A percentile compares a stretch with the other conserved stretches of the same genome.
These are phyloP conservation scores for Acmispon strigosus DNA, from an alignment of 306 rosid genomes.

Conservation along the genomic window DNA sequence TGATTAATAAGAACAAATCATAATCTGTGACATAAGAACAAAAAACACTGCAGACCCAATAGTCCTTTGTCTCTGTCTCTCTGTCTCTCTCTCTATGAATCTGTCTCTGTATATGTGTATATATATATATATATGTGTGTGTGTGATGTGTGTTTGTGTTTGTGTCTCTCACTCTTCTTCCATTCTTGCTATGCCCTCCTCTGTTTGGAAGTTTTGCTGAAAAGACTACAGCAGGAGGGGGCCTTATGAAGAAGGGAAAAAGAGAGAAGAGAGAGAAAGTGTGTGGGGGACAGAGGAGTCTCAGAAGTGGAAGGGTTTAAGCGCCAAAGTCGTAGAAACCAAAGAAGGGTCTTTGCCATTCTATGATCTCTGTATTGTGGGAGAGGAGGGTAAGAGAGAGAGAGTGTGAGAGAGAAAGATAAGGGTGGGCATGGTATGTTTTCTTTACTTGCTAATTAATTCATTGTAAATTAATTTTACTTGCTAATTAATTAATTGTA, in stretches of 20 bases:
- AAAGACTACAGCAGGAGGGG: constrained; percentile 43
- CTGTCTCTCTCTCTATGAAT: neutral
- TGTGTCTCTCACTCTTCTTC: neutral
- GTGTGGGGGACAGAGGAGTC: constrained; percentile 16
- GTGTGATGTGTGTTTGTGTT: neutral
- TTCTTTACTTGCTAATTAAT: neutral
- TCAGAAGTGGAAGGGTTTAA: constrained; percentile 16
- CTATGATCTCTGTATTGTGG: neutral
- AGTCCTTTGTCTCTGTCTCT: neutral
- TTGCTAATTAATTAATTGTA: too few species aligned
- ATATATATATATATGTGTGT: neutral
- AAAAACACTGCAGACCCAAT: constrained; percentile 16
- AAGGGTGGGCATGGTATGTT: neutral
- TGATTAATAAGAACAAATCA: constrained; percentile 11
- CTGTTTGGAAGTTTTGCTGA: constrained; percentile 32
- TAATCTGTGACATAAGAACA: constrained; percentile 27
- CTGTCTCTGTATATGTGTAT: neutral
- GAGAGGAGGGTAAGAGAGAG: neutral
- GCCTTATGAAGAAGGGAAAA: constrained; percentile 48
- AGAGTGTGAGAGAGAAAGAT: too few species aligned
- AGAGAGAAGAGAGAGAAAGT: constrained; percentile 18
- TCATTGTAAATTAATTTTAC: too few species aligned
- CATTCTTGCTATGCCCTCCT: constrained; percentile 2
- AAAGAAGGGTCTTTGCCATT: constrained; percentile 32
- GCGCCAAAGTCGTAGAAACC: constrained; percentile 30